Conservation (phyloP, 441 rosid species). For the Francoa sonchifolia region DNA sequence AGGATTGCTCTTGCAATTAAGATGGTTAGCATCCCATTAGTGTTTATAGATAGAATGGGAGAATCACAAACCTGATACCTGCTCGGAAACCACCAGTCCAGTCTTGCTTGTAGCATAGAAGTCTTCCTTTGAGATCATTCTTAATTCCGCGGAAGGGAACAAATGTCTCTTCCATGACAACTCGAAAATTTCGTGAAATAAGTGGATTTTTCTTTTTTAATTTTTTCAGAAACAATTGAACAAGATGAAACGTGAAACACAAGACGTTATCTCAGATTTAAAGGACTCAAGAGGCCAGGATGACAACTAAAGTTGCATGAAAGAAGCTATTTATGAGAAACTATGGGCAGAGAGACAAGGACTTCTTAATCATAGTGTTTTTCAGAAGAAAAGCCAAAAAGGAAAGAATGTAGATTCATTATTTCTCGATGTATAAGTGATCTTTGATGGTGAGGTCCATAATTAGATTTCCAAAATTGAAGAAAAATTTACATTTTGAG, state of each 20-base stretch:
- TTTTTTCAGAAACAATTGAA: not conserved
- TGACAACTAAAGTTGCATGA: constrained; percentile 26
- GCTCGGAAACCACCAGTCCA: constrained; percentile 63
- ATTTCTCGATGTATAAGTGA: constrained; percentile 13
- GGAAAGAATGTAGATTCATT: constrained; percentile 12
- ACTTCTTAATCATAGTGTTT: constrained; percentile 5
- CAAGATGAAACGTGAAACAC: constrained; percentile 15
- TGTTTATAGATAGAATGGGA: constrained; percentile 2
- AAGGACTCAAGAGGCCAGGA: constrained; percentile 49
- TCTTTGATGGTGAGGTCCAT: constrained; percentile 13
- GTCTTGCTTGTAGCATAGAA: constrained; percentile 68
- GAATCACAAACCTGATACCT: constrained; percentile 47
- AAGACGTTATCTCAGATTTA: constrained; percentile 14
- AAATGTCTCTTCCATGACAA: constrained; percentile 69
- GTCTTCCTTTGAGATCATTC: constrained; percentile 59
- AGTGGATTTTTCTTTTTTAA: not conserved
- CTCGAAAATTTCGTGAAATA: constrained; percentile 10
- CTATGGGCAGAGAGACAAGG: constrained; percentile 24
- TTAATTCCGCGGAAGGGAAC: constrained; percentile 73
- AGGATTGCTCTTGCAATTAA: not conserved
- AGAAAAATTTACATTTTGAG: constrained; percentile 23
- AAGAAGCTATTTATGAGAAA: constrained; percentile 12
- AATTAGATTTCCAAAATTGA: constrained; percentile 10
- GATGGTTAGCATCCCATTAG: constrained; percentile 5
- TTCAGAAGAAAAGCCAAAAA: constrained; percentile 9